These are phyloP conservation scores for Closterium sp. DNA, from an alignment of 139 green algal genomes.

Conservation along the genomic window DNA sequence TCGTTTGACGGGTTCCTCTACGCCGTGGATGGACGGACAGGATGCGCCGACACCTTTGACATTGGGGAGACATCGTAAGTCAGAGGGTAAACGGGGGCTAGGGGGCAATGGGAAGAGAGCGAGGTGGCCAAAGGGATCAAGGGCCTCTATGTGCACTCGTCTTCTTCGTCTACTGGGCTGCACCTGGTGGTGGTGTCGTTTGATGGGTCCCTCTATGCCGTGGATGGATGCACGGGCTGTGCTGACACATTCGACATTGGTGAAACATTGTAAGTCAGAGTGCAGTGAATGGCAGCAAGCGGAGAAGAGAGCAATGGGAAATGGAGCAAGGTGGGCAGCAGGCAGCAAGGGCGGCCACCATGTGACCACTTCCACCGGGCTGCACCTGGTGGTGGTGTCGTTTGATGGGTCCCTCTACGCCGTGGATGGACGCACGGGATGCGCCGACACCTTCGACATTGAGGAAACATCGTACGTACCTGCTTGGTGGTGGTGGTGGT, in stretches of 20 bases:
- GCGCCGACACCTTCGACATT: slow-evolving; percentile 85
- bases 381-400: slow-evolving; percentile 70
- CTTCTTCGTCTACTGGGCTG: not conserved
- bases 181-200: slow-evolving; percentile 57
- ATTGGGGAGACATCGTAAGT: slow-evolving; percentile 77
- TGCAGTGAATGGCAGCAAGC: not conserved
- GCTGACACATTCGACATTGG: slow-evolving; percentile 88
- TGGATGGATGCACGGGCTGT: slow-evolving; percentile 77
- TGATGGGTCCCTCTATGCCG: slow-evolving; percentile 87
- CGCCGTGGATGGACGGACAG: slow-evolving; percentile 72
- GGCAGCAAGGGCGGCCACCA: not conserved
- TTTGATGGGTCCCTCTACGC: slow-evolving; percentile 92
- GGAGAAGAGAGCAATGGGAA: not conserved
- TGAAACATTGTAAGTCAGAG: slow-evolving; percentile 69
- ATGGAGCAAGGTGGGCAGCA: no score
- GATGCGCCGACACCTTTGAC: slow-evolving; percentile 85
- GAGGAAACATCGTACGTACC: slow-evolving; percentile 70
- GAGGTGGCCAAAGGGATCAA: no score
- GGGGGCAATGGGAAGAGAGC: no score
- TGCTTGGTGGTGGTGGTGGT: not conserved
- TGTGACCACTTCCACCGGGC: not conserved
- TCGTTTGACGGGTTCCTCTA: slow-evolving; percentile 92
- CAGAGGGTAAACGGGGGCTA: no score
- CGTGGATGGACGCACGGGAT: slow-evolving; percentile 75
- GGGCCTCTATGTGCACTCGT: not conserved